A percentile compares a stretch with the other conserved stretches of the same genome.
Evolutionary conservation across 1,284 basidiomycete species (phyloP).

Genomic region (Pseudozyma hubeiensis): DNA sequence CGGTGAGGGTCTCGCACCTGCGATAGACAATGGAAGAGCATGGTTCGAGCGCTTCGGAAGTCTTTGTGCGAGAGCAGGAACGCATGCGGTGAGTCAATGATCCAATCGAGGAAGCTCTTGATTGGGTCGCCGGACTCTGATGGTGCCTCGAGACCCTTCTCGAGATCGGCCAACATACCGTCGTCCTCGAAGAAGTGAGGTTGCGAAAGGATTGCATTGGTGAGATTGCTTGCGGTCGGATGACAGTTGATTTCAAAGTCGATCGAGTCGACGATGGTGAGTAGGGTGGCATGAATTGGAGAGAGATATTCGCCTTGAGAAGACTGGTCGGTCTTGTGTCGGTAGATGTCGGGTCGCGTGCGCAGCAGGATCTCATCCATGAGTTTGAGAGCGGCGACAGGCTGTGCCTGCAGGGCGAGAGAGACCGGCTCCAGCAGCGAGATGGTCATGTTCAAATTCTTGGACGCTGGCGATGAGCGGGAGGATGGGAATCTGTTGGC

Average conservation of each 20-base stretch:
- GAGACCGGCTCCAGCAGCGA: constrained; percentile 22
- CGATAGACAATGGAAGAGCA: constrained; percentile 21
- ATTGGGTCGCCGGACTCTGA: constrained; percentile 15
- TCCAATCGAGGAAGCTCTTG: constrained; percentile 23
- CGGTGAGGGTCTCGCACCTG: constrained; percentile 12
- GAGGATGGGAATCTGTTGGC: background rate
- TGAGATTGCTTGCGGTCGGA: background rate
- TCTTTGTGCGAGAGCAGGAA: constrained; percentile 28
- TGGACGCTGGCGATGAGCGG: background rate
- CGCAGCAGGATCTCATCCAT: constrained; percentile 26
- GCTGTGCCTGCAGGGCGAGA: constrained; percentile 25
- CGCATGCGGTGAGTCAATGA: constrained; percentile 28
- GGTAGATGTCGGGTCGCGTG: constrained; percentile 29
- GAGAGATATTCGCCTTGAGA: constrained; percentile 6
- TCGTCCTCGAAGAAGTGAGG: constrained; percentile 14
- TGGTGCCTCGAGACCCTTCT: background rate
- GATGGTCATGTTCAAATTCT: constrained; percentile 8
- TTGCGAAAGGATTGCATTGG: constrained; percentile 1
- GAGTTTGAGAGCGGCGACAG: constrained; percentile 24
- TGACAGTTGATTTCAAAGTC: constrained; percentile 22
- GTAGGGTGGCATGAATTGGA: constrained; percentile 18
- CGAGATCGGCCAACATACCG: constrained; percentile 13
- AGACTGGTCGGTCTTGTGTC: constrained; percentile 5
- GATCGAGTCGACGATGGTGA: constrained; percentile 33
- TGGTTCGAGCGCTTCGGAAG: constrained; percentile 15